Base-by-base conservation (phyloP, 2,329 filamentous ascomycete species). In the Fusarium sp. region DNA sequence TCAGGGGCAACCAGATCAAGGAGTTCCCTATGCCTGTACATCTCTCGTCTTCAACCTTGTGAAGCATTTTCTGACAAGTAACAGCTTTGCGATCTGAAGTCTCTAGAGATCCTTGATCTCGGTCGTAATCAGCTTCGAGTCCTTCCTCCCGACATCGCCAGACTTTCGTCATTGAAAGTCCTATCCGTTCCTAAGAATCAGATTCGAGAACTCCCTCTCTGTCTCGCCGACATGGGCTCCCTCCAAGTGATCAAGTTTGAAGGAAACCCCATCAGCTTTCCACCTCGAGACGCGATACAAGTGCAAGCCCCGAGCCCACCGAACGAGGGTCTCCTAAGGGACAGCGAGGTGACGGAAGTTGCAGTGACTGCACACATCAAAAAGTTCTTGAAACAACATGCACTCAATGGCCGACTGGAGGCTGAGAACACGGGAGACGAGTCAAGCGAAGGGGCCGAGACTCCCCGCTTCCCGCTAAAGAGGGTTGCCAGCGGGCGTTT, bases 51-150 rank as follows among this genome's bases (percentile, higher is more conserved):
- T 65, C 47, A 17, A 10, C 37, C 27, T 47, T 45, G 72, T 20
- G 27, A 74, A 58, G 15, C 63, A 76, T 74, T 25, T n/a, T 63
- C 78, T 81, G 68, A 81, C 69, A 59, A 15, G 27, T 63, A 40
- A 25, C 80, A 97, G 95, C 90, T 98, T 68, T 95, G 96, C 81
- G 92, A 95, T 82, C 88, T 98, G 71, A 92, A 90, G 62, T 93
- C 95, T 37, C 89, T 98, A 65, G 95, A 98, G 84, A 98, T 98
- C 68, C 89, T 98, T 70, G 96, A 98, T 84, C 88, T 98, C 64
- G 95, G 95, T 81, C 91, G 94, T 77, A 98, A 98, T 81, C 94
- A 93, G 81, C 91, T 98, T 70, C 90, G 89, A 57, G 86, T 89
- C 11, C 88, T 98, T 2, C 95, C 96, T 0, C 90, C 92, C 56